Evolutionary conservation across 176 grass and related monocot species (phyloP).

Genomic region (Oryza nivara): DNA sequence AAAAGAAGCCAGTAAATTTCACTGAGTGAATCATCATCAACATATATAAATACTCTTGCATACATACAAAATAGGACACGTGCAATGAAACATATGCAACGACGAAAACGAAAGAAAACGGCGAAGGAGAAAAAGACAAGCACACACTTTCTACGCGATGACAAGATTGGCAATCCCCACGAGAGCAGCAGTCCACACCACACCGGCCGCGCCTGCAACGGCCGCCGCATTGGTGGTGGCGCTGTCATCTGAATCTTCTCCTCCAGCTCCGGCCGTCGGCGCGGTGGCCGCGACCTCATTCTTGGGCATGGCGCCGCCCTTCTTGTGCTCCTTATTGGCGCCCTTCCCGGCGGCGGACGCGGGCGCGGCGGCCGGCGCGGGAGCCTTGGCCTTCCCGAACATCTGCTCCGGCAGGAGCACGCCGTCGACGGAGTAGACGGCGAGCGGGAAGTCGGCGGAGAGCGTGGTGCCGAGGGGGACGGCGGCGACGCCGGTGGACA

Average conservation of each 20-base stretch:
- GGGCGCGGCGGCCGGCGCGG: slow-evolving; percentile 14
- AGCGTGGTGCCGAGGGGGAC: slow-evolving; percentile 50
- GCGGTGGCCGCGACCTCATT: background rate
- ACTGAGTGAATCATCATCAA: background rate
- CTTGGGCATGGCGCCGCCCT: slow-evolving; percentile 4
- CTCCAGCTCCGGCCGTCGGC: background rate
- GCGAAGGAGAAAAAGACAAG: background rate
- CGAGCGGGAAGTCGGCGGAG: slow-evolving; percentile 45
- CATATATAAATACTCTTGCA: background rate
- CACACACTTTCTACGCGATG: background rate
- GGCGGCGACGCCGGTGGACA: slow-evolving; percentile 52
- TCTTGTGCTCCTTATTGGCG: background rate
- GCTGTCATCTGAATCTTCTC: background rate
- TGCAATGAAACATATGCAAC: background rate
- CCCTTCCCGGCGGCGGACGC: slow-evolving; percentile 1
- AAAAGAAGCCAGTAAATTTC: background rate
- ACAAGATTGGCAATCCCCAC: slow-evolving; percentile 4
- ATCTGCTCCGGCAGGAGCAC: slow-evolving; percentile 51
- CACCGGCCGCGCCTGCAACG: background rate
- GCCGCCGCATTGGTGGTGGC: background rate
- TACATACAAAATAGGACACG: background rate
- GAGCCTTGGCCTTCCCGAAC: slow-evolving; percentile 36
- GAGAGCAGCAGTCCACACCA: background rate
- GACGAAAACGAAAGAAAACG: background rate
- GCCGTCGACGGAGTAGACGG: slow-evolving; percentile 54